Evolutionary conservation across 2,329 filamentous ascomycete species (phyloP).

Genomic region (Paecilomyces formosus): DNA sequence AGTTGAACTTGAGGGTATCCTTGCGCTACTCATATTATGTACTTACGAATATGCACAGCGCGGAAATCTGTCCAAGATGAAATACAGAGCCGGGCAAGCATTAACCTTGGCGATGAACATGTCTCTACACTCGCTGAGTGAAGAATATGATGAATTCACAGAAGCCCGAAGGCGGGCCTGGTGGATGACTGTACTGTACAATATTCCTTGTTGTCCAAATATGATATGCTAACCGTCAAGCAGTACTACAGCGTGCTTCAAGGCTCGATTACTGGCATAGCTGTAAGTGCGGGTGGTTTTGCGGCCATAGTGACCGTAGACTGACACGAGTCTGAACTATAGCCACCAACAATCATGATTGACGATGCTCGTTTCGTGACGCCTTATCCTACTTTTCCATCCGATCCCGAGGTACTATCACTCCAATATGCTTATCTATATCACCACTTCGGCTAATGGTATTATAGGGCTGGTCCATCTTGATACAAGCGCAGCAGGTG

Average conservation of each 20-base stretch:
- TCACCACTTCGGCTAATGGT: conserved; percentile 8
- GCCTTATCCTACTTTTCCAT: conserved; percentile 31
- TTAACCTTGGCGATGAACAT: conserved; percentile 37
- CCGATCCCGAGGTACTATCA: conserved; percentile 32
- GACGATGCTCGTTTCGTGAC: conserved; percentile 38
- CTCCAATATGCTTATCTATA: not conserved
- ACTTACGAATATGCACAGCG: conserved; percentile 40
- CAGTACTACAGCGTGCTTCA: conserved; percentile 40
- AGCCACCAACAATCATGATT: conserved; percentile 37
- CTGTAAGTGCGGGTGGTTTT: conserved; percentile 20
- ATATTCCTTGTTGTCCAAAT: not conserved
- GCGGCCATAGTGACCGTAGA: conserved; percentile 6
- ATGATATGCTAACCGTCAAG: not conserved
- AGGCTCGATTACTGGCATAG: conserved; percentile 38
- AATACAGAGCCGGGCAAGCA: conserved; percentile 37
- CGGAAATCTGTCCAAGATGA: conserved; percentile 40
- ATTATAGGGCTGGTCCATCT: conserved; percentile 34
- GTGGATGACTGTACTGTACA: conserved; percentile 39
- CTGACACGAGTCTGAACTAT: not conserved
- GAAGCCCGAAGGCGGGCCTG: conserved; percentile 38
- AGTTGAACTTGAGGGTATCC: conserved; percentile 33
- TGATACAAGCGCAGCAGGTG: conserved; percentile 37
- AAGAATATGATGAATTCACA: conserved; percentile 26
- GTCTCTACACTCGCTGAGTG: conserved; percentile 29
- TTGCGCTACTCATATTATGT: conserved; percentile 35